These are phyloP conservation scores for Xylaria polymorpha DNA, from an alignment of 2,329 filamentous ascomycete species.

Conservation along the genomic window DNA sequence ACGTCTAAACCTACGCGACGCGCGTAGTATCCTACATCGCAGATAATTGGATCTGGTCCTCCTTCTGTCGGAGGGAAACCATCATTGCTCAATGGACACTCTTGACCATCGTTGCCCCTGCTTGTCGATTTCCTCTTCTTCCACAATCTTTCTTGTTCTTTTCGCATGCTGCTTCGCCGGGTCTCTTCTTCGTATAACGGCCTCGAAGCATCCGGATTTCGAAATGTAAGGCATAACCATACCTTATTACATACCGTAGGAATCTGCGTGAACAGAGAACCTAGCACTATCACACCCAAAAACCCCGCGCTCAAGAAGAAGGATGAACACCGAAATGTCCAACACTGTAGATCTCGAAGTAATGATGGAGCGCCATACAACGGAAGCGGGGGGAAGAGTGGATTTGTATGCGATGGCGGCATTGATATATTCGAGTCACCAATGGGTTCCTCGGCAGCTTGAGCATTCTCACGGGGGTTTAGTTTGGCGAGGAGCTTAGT, in stretches of 20 bases:
- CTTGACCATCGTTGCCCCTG: slow-evolving; percentile 55
- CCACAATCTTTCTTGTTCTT: slow-evolving; percentile 73
- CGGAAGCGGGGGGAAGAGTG: slow-evolving; percentile 85
- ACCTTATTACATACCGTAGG: slow-evolving; percentile 62
- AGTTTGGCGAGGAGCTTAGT: slow-evolving; percentile 29
- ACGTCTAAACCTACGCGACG: slow-evolving; percentile 87
- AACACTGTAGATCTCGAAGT: slow-evolving; percentile 73
- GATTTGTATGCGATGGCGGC: slow-evolving; percentile 78
- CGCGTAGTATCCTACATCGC: slow-evolving; percentile 87
- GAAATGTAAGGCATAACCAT: slow-evolving; percentile 66
- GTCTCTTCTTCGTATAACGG: slow-evolving; percentile 81
- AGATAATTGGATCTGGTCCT: slow-evolving; percentile 80
- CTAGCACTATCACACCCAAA: slow-evolving; percentile 78
- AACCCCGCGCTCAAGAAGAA: slow-evolving; percentile 83
- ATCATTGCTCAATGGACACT: slow-evolving; percentile 56
- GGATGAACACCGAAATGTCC: slow-evolving; percentile 73
- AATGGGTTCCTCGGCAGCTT: slow-evolving; percentile 57
- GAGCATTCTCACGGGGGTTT: slow-evolving; percentile 48
- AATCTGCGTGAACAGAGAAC: slow-evolving; percentile 76
- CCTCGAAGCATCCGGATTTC: slow-evolving; percentile 68
- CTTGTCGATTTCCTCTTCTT: slow-evolving; percentile 56
- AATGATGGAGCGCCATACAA: slow-evolving; percentile 80
- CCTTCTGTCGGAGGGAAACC: slow-evolving; percentile 82
- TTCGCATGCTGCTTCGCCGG: slow-evolving; percentile 65
- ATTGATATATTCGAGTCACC: slow-evolving; percentile 60